Base-by-base conservation (phyloP, 352 stramenopile genomes). In the Peronospora farinosa region DNA sequence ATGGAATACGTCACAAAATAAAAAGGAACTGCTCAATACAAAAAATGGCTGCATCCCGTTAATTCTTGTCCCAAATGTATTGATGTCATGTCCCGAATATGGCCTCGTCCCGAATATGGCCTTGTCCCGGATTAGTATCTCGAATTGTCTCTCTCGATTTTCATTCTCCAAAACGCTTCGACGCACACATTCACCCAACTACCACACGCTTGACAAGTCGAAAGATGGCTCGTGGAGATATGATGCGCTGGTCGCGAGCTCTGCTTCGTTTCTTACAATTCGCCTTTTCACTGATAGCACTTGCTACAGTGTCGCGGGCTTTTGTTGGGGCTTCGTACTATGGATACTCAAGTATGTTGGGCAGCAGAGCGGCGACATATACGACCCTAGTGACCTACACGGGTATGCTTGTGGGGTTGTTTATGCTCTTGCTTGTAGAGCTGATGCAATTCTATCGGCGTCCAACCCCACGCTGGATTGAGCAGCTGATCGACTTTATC, bases 281-380 rank as follows among this genome's bases (percentile, higher is more conserved):
- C 37, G 61, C 54, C 2, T 72, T 80, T 33, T 69, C 60, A 36
- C 27, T 87, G 7, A 44, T 89, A 27, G 76, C 78, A 17, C 52
- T 89, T 15, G 69, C 71, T 28, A 81, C 72, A 13, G n/a, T 89
- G 13, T 79, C 76, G 21, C 53, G 67, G 9, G 65, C 61, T 23
- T 89, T 89, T 51, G 74, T 85, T 17, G 60, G 64, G 19, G 60
- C 70, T 6, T 77, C 72, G 28, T 86, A 81, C 60, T 84, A 84
- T 59, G 72, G 74, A 8, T 86, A 83, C 61, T 73, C 70, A 30
- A 85, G 65, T 44, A 88, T 88, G 74, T 49, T 87, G 39, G 72
- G 73, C 27, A 87, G 73, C 47, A 66, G 69, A 54, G 56, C 72
- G 5, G 67, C 71, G 25, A 83, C 67, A 13, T 89, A 74, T 51